These are phyloP conservation scores for Phycomyces nitens DNA, from an alignment of 192 early-diverging fungal genomes.

Conservation along the genomic window DNA sequence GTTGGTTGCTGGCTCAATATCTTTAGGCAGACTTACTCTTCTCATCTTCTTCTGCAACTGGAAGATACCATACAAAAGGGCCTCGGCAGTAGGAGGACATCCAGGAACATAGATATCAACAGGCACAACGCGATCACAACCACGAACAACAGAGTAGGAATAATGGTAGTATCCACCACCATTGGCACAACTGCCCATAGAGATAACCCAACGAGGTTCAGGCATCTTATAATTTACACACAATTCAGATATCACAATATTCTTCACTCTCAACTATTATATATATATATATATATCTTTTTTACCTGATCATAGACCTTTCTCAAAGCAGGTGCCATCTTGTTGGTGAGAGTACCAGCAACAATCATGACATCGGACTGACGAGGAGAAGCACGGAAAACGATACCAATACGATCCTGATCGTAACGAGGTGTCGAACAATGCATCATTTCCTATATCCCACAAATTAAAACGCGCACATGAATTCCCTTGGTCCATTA, in stretches of 20 bases:
- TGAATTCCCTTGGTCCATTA: not conserved
- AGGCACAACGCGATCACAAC: slow-evolving; percentile 95
- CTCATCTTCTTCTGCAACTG: slow-evolving; percentile 99
- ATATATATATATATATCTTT: not conserved
- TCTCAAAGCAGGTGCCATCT: slow-evolving; percentile 89
- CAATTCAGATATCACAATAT: not conserved
- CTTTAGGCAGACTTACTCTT: slow-evolving; percentile 42
- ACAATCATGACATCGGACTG: slow-evolving; percentile 99
- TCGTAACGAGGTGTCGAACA: slow-evolving; percentile 95
- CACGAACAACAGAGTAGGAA: slow-evolving; percentile 92
- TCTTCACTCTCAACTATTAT: not conserved
- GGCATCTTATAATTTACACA: slow-evolving; percentile 66
- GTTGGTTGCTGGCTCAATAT: too few relatives aligned
- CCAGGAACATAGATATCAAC: slow-evolving; percentile 96
- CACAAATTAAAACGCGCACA: not conserved
- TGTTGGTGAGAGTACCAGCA: slow-evolving; percentile 97
- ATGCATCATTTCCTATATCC: slow-evolving; percentile 93
- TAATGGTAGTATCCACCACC: slow-evolving; percentile 99
- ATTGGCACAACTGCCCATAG: slow-evolving; percentile 97
- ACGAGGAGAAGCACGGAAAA: slow-evolving; percentile 94
- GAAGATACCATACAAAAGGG: slow-evolving; percentile 92
- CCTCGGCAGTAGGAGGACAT: slow-evolving; percentile 96
- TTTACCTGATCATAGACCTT: slow-evolving; percentile 62
- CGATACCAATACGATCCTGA: slow-evolving; percentile 96
- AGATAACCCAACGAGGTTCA: slow-evolving; percentile 97